phyloP scores from a whole-genome alignment of 1,284 basidiomycete species.

The Ustilago xerochloae region DNA sequence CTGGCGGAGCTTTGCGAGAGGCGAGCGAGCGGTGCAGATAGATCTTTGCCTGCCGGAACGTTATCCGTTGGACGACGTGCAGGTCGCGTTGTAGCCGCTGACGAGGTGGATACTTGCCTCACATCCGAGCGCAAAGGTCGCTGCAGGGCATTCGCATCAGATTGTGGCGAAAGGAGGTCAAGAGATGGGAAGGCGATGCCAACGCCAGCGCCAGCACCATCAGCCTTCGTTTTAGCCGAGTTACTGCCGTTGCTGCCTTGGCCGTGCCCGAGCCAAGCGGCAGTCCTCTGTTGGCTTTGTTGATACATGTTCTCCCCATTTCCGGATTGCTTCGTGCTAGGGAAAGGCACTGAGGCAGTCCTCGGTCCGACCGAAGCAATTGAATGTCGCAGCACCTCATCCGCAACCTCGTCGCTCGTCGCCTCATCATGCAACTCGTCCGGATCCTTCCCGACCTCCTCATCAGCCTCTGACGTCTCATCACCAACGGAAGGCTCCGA shows the following conservation, averaged over 20 bases:
- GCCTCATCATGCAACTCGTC: neutral
- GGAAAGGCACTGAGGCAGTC: neutral
- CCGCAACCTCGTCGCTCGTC: neutral
- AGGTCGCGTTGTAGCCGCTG: conserved; percentile 33
- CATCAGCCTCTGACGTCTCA: conserved; percentile 25
- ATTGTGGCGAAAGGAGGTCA: conserved; percentile 25
- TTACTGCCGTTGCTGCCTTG: neutral
- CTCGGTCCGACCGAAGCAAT: neutral
- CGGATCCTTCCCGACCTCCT: conserved; percentile 9
- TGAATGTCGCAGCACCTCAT: neutral
- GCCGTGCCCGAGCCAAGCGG: conserved; percentile 37
- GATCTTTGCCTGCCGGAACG: neutral
- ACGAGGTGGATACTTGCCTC: conserved; percentile 37
- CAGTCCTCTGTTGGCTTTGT: conserved; percentile 33
- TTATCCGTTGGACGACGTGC: conserved; percentile 1
- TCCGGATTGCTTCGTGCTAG: neutral
- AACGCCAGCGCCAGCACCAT: neutral
- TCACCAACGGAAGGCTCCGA: conserved; percentile 48
- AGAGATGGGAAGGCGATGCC: conserved; percentile 46
- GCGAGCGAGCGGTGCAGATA: neutral
- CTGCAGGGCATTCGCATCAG: conserved; percentile 14
- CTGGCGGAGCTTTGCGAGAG: conserved; percentile 13
- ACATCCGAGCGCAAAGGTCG: conserved; percentile 23
- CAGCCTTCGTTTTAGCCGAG: neutral
- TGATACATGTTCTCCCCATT: conserved; percentile 12